Percentiles rank a stretch among this genome's conserved stretches.
Conservation (phyloP, 2,329 filamentous ascomycete genomes). For the Geosmithia putterillii region DNA sequence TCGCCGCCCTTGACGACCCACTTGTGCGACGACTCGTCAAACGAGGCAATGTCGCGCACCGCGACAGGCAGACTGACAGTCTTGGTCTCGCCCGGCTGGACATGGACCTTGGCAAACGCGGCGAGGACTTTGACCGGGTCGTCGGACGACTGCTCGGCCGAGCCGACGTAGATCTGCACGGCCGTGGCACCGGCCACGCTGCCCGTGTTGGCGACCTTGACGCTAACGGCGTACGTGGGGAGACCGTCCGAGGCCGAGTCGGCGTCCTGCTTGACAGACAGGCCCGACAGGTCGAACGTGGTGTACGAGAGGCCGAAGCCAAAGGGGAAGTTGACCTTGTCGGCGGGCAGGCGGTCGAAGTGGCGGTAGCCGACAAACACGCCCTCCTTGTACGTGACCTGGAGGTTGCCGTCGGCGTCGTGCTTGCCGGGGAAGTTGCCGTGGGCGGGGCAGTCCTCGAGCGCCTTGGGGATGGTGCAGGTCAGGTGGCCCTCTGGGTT, state of each 20-base stretch:
- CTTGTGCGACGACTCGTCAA: constrained; percentile 11
- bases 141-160: constrained; percentile 2
- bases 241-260: too few relatives aligned
- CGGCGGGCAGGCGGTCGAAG: constrained; percentile 50
- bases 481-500: constrained; percentile 60
- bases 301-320: constrained; percentile 67
- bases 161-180: constrained; percentile 37
- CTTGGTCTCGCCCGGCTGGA: constrained; percentile 6
- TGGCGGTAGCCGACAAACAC: constrained; percentile 63
- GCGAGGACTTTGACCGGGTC: constrained; percentile 16
- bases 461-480: constrained; percentile 52
- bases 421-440: constrained; percentile 60
- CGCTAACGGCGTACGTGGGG: not conserved
- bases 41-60: constrained; percentile 14
- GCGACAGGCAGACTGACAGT: constrained; percentile 10
- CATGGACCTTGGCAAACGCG: constrained; percentile 15
- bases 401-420: constrained; percentile 28
- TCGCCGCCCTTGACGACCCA: constrained; percentile 14
- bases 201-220: constrained; percentile 45
- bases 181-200: constrained; percentile 30
- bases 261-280: not conserved
- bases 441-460: constrained; percentile 57
- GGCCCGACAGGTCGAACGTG: constrained; percentile 36
- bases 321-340: constrained; percentile 52
- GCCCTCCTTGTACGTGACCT: constrained; percentile 60